phyloP scores from a whole-genome alignment of 305 asterid genomes.

The Fraxinus sp. region DNA sequence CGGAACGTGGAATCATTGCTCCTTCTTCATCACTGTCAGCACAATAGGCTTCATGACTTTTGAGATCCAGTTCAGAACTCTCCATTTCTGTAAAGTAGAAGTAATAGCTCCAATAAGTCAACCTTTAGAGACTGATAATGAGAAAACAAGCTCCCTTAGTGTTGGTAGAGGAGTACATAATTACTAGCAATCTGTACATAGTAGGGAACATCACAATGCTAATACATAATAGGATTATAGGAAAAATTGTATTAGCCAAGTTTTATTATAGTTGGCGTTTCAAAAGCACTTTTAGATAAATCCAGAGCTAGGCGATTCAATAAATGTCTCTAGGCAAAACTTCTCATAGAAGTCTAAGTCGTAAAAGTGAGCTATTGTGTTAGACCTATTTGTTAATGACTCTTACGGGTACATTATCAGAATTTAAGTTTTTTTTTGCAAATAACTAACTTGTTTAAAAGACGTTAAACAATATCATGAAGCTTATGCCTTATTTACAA shows the following conservation, averaged over 20 bases:
- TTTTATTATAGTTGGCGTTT: background rate
- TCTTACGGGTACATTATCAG: background rate
- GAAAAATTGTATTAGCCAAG: background rate
- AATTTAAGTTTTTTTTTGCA: background rate
- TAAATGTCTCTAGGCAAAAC: background rate
- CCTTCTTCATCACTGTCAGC: slow-evolving; percentile 55
- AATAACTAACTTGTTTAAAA: background rate
- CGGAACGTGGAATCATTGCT: slow-evolving; percentile 38
- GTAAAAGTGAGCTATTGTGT: background rate
- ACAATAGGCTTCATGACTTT: slow-evolving; percentile 31
- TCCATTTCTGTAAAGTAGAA: slow-evolving; percentile 38
- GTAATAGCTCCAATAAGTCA: slow-evolving; percentile 14
- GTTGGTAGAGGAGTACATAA: background rate
- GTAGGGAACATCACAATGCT: background rate
- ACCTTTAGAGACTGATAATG: background rate
- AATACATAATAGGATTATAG: background rate
- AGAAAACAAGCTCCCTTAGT: background rate
- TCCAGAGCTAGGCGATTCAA: background rate
- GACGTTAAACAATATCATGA: background rate
- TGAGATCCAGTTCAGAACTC: slow-evolving; percentile 34
- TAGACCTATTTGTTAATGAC: background rate
- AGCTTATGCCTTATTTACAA: background rate
- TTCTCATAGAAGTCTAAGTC: background rate
- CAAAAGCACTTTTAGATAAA: background rate
- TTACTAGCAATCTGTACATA: background rate